phyloP scores from a whole-genome alignment of 2,329 filamentous ascomycete species.

The Ophiostoma triangulosporum region DNA sequence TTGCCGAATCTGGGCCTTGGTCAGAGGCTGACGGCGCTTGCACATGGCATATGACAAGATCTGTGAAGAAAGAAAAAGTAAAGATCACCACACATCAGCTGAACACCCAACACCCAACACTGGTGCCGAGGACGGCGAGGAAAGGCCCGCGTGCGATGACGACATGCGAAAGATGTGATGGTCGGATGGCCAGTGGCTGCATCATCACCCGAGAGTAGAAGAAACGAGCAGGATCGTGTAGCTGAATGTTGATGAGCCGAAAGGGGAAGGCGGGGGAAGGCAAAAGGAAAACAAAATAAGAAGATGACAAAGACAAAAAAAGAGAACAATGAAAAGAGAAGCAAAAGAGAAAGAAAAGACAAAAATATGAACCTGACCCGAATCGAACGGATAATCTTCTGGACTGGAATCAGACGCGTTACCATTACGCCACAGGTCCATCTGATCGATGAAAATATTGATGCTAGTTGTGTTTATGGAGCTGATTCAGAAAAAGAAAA shows the following conservation, averaged over 20 bases:
- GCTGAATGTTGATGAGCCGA: no score
- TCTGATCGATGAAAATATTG: not conserved
- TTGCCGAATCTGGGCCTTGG: no score
- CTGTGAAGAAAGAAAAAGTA: not conserved
- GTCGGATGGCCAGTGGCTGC: no score
- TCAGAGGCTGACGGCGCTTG: no score
- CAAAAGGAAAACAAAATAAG: not conserved
- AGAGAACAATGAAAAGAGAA: not conserved
- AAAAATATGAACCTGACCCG: slow-evolving; percentile 1
- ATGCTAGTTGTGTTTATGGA: not conserved
- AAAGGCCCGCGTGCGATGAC: not conserved
- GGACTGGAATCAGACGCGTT: slow-evolving; percentile 2
- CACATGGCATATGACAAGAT: no score
- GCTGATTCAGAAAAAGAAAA: not conserved
- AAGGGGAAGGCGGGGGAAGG: no score
- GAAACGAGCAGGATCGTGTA: not conserved
- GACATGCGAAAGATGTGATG: not conserved
- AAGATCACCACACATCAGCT: not conserved
- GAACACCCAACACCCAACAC: not conserved
- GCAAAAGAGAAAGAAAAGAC: not conserved
- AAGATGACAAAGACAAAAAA: not conserved
- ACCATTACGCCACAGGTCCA: slow-evolving; percentile 1
- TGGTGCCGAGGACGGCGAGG: not conserved
- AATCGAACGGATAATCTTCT: slow-evolving; percentile 2
- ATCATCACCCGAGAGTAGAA: no score